These are phyloP conservation scores for Arachis hypogaea DNA, from an alignment of 306 rosid species.

Conservation along the genomic window DNA sequence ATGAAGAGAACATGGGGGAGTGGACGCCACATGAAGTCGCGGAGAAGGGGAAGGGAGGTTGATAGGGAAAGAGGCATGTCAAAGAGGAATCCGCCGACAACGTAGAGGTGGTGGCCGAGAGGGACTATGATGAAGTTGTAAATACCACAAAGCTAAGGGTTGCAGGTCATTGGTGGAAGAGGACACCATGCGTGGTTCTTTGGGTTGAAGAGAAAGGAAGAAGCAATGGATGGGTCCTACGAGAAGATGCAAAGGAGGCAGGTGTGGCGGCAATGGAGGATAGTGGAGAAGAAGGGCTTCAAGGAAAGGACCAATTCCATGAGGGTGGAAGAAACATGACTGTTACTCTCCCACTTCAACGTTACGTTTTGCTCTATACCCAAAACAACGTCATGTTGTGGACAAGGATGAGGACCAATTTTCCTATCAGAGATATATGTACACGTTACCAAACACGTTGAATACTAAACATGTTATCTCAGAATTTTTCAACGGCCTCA, in stretches of 20 bases:
- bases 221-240: conserved; percentile 60
- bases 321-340: conserved; percentile 11
- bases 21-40: conserved; percentile 54
- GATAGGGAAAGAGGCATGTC: conserved; percentile 85
- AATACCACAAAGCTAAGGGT: conserved; percentile 72
- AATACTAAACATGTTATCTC: too few relatives aligned
- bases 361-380: too few relatives aligned
- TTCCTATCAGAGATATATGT: too few relatives aligned
- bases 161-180: conserved; percentile 78
- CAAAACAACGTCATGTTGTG: too few relatives aligned
- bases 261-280: conserved; percentile 38
- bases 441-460: too few relatives aligned
- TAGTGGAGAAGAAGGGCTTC: conserved; percentile 49
- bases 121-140: conserved; percentile 78
- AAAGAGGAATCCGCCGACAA: conserved; percentile 82
- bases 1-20: conserved; percentile 66
- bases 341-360: too few relatives aligned
- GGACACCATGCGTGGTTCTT: conserved; percentile 68
- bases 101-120: conserved; percentile 59
- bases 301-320: conserved; percentile 73
- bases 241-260: conserved; percentile 83
- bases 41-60: conserved; percentile 68
- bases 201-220: conserved; percentile 80
- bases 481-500: too few relatives aligned
- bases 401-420: too few relatives aligned